Conservation (phyloP, 1,139 yeast species). For the Petasospora fabianii region DNA sequence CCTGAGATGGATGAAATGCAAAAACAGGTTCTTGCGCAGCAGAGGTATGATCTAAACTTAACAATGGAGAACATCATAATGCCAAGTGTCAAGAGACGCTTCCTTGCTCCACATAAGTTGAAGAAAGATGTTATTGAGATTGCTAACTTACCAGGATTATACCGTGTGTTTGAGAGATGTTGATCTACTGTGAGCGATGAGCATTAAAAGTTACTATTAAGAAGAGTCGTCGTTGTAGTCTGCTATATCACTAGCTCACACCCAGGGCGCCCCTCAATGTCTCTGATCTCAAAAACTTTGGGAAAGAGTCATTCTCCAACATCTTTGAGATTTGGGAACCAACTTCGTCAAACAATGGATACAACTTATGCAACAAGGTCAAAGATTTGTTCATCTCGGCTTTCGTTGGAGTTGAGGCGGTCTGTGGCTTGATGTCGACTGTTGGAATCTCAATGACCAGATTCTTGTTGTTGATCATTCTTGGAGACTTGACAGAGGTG, state of each 20-base stretch:
- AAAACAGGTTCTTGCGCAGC: constrained; percentile 19
- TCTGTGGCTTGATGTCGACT: constrained; percentile 7
- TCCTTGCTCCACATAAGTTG: constrained; percentile 60
- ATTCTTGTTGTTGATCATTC: constrained; percentile 18
- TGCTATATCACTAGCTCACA: too few species aligned
- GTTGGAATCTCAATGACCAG: constrained; percentile 20
- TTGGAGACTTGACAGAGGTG: constrained; percentile 3
- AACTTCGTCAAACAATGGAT: constrained; percentile 41
- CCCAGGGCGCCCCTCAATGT: constrained; percentile 26
- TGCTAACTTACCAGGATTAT: constrained; percentile 88
- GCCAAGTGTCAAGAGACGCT: constrained; percentile 60
- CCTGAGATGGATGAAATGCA: constrained; percentile 21
- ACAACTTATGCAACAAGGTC: constrained; percentile 34
- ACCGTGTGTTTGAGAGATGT: constrained; percentile 90
- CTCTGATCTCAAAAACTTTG: constrained; percentile 55
- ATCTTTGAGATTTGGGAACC: constrained; percentile 47
- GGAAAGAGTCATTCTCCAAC: constrained; percentile 73
- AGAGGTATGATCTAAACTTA: constrained; percentile 29
- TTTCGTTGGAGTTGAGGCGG: constrained; percentile 24
- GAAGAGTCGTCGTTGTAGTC: too few species aligned
- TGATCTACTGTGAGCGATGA: constrained; percentile 28
- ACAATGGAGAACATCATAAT: constrained; percentile 56
- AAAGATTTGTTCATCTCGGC: constrained; percentile 31
- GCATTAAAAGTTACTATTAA: too few species aligned
- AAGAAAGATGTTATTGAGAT: constrained; percentile 65